Percentiles rank a stretch among this genome's conserved stretches.
phyloP scores from a whole-genome alignment of 2,329 filamentous ascomycete genomes.

The Hypocreales sp. region DNA sequence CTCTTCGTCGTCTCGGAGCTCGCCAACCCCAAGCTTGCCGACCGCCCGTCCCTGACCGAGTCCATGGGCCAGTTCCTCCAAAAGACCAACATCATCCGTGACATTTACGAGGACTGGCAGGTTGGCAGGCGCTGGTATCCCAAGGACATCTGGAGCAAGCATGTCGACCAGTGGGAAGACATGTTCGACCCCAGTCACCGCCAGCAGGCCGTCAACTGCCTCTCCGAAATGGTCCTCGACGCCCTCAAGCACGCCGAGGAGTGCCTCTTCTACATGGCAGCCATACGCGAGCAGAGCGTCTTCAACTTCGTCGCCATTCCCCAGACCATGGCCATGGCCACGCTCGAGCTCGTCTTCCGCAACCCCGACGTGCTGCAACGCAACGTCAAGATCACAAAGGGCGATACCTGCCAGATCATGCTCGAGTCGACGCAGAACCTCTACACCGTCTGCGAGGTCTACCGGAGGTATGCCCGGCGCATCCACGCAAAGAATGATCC shows the following conservation, averaged over 20 bases:
- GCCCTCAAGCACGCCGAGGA: slow-evolving; percentile 78
- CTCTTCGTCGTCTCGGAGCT: slow-evolving; percentile 79
- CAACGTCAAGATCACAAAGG: slow-evolving; percentile 95
- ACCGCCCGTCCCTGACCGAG: slow-evolving; percentile 69
- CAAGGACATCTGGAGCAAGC: slow-evolving; percentile 91
- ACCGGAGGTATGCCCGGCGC: slow-evolving; percentile 59
- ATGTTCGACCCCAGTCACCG: slow-evolving; percentile 71
- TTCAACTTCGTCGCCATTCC: slow-evolving; percentile 99
- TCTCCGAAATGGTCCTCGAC: slow-evolving; percentile 88
- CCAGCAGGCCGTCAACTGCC: slow-evolving; percentile 66
- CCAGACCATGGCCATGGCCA: slow-evolving; percentile 94
- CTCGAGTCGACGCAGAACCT: slow-evolving; percentile 85
- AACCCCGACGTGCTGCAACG: slow-evolving; percentile 75
- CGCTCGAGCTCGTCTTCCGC: slow-evolving; percentile 79
- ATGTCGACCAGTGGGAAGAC: slow-evolving; percentile 80
- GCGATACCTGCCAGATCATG: slow-evolving; percentile 85
- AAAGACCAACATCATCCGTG: slow-evolving; percentile 97
- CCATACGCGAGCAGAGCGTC: slow-evolving; percentile 84
- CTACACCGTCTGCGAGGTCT: slow-evolving; percentile 63
- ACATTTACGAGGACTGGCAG: slow-evolving; percentile 77
- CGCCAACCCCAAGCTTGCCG: slow-evolving; percentile 70
- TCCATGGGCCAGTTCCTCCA: slow-evolving; percentile 97
- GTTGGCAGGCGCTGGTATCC: slow-evolving; percentile 91
- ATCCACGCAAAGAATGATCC: slow-evolving; percentile 94
- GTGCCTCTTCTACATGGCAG: slow-evolving; percentile 95